Percentiles rank a stretch among this genome's conserved stretches.
Conservation (phyloP, 495 filamentous ascomycete species). For the Monascus purpureus region DNA sequence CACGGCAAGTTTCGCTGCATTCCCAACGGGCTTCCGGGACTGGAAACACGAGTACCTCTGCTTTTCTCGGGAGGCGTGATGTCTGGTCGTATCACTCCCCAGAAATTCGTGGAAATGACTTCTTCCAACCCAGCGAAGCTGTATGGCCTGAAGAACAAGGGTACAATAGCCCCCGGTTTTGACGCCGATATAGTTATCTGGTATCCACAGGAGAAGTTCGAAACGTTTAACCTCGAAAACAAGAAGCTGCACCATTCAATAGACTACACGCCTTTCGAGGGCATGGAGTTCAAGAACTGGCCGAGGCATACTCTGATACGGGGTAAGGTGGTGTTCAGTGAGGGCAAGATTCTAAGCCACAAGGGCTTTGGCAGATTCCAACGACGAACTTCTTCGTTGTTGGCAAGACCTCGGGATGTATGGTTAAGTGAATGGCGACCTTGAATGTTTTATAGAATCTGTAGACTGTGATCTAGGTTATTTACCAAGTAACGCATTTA, state of each 20-base stretch:
- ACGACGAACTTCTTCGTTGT: conserved; percentile 35
- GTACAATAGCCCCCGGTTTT: conserved; percentile 38
- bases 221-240: conserved; percentile 31
- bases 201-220: conserved; percentile 23
- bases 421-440: too few relatives aligned
- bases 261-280: conserved; percentile 51
- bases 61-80: background rate
- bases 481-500: too few relatives aligned
- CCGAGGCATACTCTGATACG: conserved; percentile 45
- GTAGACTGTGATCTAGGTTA: too few relatives aligned
- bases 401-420: too few relatives aligned
- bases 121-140: conserved; percentile 47
- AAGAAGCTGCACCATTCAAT: conserved; percentile 43
- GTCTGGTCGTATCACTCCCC: conserved; percentile 18
- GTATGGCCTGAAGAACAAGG: conserved; percentile 47
- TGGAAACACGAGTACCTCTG: conserved; percentile 33
- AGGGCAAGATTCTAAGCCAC: conserved; percentile 30
- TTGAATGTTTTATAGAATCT: too few relatives aligned
- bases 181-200: conserved; percentile 35
- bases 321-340: conserved; percentile 43
- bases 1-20: too few relatives aligned
- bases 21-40: conserved; percentile 45
- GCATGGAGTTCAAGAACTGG: conserved; percentile 40
- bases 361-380: conserved; percentile 40
- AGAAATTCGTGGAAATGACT: conserved; percentile 47